Conservation (phyloP, 805 yeast species). For the Ogataea haglerorum region DNA sequence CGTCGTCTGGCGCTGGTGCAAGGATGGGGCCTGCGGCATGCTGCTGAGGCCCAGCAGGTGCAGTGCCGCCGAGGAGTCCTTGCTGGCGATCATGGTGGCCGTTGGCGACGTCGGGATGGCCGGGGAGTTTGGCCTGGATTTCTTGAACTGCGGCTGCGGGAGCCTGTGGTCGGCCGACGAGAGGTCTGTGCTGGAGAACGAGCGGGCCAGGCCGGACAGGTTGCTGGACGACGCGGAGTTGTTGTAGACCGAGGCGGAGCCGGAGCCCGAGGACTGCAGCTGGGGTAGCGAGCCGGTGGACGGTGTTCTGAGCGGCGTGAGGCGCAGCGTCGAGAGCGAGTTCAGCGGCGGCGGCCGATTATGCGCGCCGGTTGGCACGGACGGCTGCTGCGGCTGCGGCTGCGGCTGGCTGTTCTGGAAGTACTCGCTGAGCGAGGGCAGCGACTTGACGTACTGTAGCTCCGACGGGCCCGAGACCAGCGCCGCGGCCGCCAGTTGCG, state of each 20-base stretch:
- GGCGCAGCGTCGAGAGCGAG: conserved; percentile 43
- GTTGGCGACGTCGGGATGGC: conserved; percentile 27
- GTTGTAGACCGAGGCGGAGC: neutral
- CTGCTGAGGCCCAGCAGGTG: conserved; percentile 29
- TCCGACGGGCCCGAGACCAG: conserved; percentile 16
- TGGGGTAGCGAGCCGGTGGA: conserved; percentile 18
- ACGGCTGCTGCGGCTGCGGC: conserved; percentile 15
- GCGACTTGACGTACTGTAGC: conserved; percentile 43
- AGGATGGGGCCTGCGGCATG: conserved; percentile 4
- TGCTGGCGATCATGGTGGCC: conserved; percentile 17
- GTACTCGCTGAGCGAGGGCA: conserved; percentile 51
- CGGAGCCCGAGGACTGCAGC: conserved; percentile 8
- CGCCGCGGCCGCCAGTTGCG: conserved; percentile 21
- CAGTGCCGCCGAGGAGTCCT: conserved; percentile 30
- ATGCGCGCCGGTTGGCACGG: conserved; percentile 36
- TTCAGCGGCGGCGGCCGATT: conserved; percentile 25
- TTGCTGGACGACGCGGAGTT: conserved; percentile 10
- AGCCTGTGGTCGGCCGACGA: conserved; percentile 10
- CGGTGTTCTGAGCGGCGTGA: conserved; percentile 37
- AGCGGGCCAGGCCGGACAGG: conserved; percentile 20
- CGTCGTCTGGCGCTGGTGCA: conserved; percentile 18
- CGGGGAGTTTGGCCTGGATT: conserved; percentile 51
- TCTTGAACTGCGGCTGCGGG: conserved; percentile 40
- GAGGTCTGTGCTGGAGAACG: conserved; percentile 43
- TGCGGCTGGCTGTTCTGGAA: conserved; percentile 37